Percentiles rank a stretch among this genome's conserved stretches.
Conservation (phyloP, 2,329 filamentous ascomycete genomes). For the Aspergillus ustus region DNA sequence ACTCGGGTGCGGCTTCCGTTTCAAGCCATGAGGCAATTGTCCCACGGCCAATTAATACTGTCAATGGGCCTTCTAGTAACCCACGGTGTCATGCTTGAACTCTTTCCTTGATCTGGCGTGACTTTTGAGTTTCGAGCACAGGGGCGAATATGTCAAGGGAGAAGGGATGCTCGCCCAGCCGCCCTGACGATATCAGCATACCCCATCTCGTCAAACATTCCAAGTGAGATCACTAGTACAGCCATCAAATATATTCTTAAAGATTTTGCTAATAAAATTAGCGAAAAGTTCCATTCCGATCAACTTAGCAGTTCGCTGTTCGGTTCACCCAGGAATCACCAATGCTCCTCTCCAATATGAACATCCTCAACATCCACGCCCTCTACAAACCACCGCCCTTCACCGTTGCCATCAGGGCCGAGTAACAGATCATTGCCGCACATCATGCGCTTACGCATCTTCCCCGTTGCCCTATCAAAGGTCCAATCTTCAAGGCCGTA, state of each 20-base stretch:
- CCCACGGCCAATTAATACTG: too few species aligned
- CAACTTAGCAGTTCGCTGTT: neutral
- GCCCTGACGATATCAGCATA: constrained; percentile 4
- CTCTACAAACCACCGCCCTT: constrained; percentile 52
- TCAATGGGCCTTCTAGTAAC: too few species aligned
- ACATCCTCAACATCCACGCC: constrained; percentile 48
- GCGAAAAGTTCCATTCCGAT: neutral
- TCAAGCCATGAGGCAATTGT: neutral
- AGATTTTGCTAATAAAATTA: neutral
- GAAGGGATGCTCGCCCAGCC: constrained; percentile 6
- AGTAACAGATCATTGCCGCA: constrained; percentile 52
- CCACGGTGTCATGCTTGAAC: neutral
- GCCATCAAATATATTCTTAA: neutral
- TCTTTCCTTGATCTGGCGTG: neutral
- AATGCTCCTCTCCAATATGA: constrained; percentile 41
- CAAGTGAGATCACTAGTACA: neutral
- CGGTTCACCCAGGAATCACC: constrained; percentile 27
- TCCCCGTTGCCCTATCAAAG: constrained; percentile 48
- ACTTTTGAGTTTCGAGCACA: constrained; percentile 12
- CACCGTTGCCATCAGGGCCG: constrained; percentile 46
- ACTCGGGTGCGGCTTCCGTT: neutral
- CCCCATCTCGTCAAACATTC: constrained; percentile 12
- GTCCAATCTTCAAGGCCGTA: constrained; percentile 71
- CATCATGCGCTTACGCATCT: constrained; percentile 55
- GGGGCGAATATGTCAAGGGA: constrained; percentile 23